Base-by-base conservation (phyloP, 805 yeast species). In the Zygotorulaspora danielsina region DNA sequence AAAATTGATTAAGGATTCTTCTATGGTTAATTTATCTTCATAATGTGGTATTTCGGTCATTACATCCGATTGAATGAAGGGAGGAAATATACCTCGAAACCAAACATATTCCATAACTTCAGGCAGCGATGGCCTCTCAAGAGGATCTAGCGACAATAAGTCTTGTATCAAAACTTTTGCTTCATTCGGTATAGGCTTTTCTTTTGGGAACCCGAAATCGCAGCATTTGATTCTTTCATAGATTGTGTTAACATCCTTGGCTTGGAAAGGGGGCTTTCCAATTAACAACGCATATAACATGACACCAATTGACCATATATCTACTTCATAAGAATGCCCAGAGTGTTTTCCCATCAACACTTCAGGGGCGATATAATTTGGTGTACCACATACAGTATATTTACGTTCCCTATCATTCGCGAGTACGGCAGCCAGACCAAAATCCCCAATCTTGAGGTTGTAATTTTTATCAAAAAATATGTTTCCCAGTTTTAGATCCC, bases 321-420 rank as follows among this genome's bases (percentile, higher is more conserved):
- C 99, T 29, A 88, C 97, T 63, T 88, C 96, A 58, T 79, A 89
- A 36, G 94, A 80, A 63, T 93, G 98, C 6, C 97, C 98, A 9
- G 78, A 73, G 38, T 71, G 76, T 54, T 87, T 87, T 19, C 95
- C 95, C 28, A 88, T 84, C 49, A 93, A 72, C 16, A 93, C 95
- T 68, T 93, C 99, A 6, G 99, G 99, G 1, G 98, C 97, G 59
- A 93, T 93, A 62, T 93, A 93, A 66, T 93, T 93, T 44, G 99
- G 99, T 17, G 99, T 93, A 39, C 99, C 99, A 65, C 99, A 93
- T 40, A 93, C 86, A 31, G 98, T 90, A 60, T 81, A 84, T 57
- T 90, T 87, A 49, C 90, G 79, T 36, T 85, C 85, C 42, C 73
- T 74, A 20, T 74, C 70, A 16, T 77, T 70, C 30, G 83, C 84